Conservation (phyloP, 2,329 filamentous ascomycete genomes). For the Fusarium vanettenii region DNA sequence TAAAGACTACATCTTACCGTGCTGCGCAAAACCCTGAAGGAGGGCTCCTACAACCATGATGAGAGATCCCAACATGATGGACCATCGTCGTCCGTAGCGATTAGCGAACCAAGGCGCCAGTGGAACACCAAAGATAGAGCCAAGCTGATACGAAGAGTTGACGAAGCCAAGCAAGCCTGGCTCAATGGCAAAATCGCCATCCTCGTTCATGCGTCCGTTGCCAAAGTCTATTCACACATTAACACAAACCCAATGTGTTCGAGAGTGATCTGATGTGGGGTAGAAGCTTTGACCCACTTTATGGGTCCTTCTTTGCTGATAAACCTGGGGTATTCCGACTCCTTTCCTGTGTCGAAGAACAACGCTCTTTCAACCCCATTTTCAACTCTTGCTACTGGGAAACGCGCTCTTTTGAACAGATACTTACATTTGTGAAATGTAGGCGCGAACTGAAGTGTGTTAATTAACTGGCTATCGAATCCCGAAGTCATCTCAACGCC, state of each 20-base stretch:
- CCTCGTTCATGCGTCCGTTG: slow-evolving; percentile 24
- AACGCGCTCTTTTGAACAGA: too few species aligned
- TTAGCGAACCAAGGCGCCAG: slow-evolving; percentile 65
- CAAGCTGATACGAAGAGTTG: slow-evolving; percentile 65
- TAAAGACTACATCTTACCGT: slow-evolving; percentile 42
- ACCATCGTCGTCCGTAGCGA: slow-evolving; percentile 56
- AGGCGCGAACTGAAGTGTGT: slow-evolving; percentile 54
- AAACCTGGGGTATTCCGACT: too few species aligned
- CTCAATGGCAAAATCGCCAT: slow-evolving; percentile 41
- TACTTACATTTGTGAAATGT: slow-evolving; percentile 51
- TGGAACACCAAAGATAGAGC: slow-evolving; percentile 65
- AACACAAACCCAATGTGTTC: not conserved
- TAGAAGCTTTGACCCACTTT: too few species aligned
- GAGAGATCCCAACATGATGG: slow-evolving; percentile 66
- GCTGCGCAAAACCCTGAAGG: slow-evolving; percentile 63
- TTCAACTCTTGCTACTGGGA: too few species aligned
- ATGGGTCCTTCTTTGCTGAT: too few species aligned
- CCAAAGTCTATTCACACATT: slow-evolving; percentile 22
- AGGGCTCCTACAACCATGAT: slow-evolving; percentile 67
- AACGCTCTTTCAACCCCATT: too few species aligned
- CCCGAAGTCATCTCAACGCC: slow-evolving; percentile 68
- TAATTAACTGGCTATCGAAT: slow-evolving; percentile 62
- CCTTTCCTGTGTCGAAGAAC: too few species aligned
- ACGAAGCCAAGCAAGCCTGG: slow-evolving; percentile 58
- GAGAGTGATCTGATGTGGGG: too few species aligned